Evolutionary conservation across 768 basidiomycete genomes (phyloP), one percentile per base, ranked within the genome.

Genomic region (Auricularia sp.): DNA sequence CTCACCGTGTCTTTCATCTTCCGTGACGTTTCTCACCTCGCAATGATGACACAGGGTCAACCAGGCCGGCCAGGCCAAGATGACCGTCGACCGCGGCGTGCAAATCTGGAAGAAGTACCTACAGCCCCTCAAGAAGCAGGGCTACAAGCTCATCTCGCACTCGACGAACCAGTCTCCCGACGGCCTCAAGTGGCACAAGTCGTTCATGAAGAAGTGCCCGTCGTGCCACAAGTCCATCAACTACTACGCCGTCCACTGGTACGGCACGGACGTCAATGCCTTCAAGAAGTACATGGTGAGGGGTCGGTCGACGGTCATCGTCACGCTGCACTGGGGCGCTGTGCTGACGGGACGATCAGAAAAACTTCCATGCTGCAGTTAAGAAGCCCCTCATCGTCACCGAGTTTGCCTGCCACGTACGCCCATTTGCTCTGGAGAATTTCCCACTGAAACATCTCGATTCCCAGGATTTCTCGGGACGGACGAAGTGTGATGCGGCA

Each of bases 331-430:
- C 12, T 42, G 39, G 39, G 8, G 39, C 7, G 39, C 12, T 42
- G 7, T 42, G 39, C 12, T 42, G 39, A 7, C 12, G 39, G 12
- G 8, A 7, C 1, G 8, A 42, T 42, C 39, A 42, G 39, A 7
- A 42, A 42, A 42, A 42, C 39, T 81, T 81, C 69, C 75, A 89
- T 70, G 66, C 67, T 44, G 74, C 74, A 1, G 86, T 83, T 69
- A 42, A 65, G 12, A 68, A 70, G 64, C 73, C 74, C 34, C 75
- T 91, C 69, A 84, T 81, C 80, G 72, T 87, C 65, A 88, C 88
- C 3, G 91, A 93, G 70, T 86, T 83, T 68, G 90, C 88, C 65
- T 85, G 84, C 76, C 78, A 85, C 77, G 88, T 42, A 42, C 7
- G 39, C 29, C 29, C 29, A 29, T 42, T 5, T 42, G 1, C 39